phyloP scores from a whole-genome alignment of 2,329 filamentous ascomycete species.

The Fusarium brachygibbosum region DNA sequence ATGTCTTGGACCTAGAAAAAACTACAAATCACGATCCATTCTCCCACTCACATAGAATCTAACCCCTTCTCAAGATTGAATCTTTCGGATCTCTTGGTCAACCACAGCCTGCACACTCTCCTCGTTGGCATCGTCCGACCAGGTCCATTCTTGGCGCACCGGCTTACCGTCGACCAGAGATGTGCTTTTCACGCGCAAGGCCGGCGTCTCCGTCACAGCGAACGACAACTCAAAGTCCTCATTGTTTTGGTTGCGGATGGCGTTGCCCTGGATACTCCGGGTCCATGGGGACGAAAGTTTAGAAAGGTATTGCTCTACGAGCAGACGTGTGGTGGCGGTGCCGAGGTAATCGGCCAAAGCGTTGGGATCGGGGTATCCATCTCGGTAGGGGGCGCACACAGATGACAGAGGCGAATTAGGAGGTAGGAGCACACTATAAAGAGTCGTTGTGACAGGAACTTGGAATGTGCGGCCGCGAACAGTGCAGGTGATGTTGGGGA shows the following conservation, averaged over 20 bases:
- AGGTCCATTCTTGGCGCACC: conserved; percentile 49
- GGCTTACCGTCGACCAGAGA: conserved; percentile 34
- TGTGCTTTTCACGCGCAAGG: conserved; percentile 45
- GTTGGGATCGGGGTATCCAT: conserved; percentile 60
- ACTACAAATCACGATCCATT: background rate
- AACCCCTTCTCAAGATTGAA: conserved; percentile 33
- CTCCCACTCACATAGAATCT: background rate
- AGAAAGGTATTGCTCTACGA: conserved; percentile 55
- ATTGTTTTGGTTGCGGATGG: conserved; percentile 49
- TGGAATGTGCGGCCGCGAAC: conserved; percentile 62
- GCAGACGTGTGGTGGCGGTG: conserved; percentile 58
- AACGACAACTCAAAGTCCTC: conserved; percentile 53
- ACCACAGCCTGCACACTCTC: conserved; percentile 46
- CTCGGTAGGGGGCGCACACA: conserved; percentile 60
- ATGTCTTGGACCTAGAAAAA: background rate
- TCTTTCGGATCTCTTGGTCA: conserved; percentile 29
- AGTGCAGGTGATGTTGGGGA: conserved; percentile 58
- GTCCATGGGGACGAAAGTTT: conserved; percentile 48
- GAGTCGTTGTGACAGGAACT: conserved; percentile 60
- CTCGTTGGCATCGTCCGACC: conserved; percentile 41
- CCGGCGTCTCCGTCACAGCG: conserved; percentile 41
- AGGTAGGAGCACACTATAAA: conserved; percentile 60
- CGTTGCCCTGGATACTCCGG: conserved; percentile 52
- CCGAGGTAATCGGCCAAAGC: conserved; percentile 63
- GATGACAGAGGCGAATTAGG: conserved; percentile 54